phyloP scores from a whole-genome alignment of 495 filamentous ascomycete species.

The Penicillium crystallinum region DNA sequence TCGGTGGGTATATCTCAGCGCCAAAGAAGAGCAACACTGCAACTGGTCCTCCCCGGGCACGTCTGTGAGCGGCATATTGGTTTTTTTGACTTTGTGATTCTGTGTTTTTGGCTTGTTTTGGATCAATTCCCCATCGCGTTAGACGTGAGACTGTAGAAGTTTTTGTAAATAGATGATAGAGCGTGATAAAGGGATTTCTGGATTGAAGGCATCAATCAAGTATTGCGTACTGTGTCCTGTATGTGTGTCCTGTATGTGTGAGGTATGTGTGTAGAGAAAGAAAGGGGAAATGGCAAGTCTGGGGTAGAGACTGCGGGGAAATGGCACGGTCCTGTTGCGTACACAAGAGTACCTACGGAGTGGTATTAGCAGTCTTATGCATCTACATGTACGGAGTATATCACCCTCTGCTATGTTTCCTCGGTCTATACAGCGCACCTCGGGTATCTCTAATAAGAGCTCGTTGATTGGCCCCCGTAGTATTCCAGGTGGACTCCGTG shows the following conservation, averaged over 20 bases:
- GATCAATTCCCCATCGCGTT: constrained; percentile 22
- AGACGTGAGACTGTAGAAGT: constrained; percentile 8
- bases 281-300: constrained; percentile 7
- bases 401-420: too few relatives aligned
- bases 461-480: constrained; percentile 10
- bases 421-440: neutral
- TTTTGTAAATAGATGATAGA: constrained; percentile 27
- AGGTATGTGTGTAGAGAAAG: neutral
- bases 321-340: too few relatives aligned
- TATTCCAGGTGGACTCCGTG: too few relatives aligned
- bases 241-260: too few relatives aligned
- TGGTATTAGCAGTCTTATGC: too few relatives aligned
- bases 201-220: too few relatives aligned
- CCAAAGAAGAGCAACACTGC: constrained; percentile 53
- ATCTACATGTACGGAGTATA: too few relatives aligned
- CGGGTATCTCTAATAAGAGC: constrained; percentile 10
- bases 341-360: too few relatives aligned
- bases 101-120: constrained; percentile 12
- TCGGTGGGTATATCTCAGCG: constrained; percentile 52
- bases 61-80: constrained; percentile 21
- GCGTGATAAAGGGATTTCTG: constrained; percentile 9
- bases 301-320: constrained; percentile 23
- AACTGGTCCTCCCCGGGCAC: constrained; percentile 34
- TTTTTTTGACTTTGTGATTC: neutral
- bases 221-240: too few relatives aligned